phyloP scores from a whole-genome alignment of 1,284 basidiomycete species.

The Ganoderma sinense region DNA sequence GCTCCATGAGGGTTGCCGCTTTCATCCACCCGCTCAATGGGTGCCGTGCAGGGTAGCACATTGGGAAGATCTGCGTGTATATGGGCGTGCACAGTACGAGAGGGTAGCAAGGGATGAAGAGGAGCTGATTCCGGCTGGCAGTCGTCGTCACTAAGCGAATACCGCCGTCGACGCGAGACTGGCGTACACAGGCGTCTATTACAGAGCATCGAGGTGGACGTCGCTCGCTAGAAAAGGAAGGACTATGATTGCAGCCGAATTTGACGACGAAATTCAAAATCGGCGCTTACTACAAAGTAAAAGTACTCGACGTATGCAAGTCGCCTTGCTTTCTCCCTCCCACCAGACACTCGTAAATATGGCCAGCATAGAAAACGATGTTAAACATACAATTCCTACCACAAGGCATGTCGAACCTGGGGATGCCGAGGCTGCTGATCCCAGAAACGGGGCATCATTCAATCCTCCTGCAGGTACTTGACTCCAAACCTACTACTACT shows the following conservation, averaged over 20 bases:
- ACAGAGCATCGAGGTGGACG: not conserved
- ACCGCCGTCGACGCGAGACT: too few relatives aligned
- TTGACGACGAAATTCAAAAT: slow-evolving; percentile 31
- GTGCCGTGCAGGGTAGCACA: too few relatives aligned
- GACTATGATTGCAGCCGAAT: slow-evolving; percentile 16
- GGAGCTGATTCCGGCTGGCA: not conserved
- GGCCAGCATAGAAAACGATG: not conserved
- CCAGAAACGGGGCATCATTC: not conserved
- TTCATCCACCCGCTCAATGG: not conserved
- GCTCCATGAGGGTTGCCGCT: slow-evolving; percentile 5
- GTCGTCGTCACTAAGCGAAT: not conserved
- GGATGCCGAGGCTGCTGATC: not conserved
- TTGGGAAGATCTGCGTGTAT: not conserved
- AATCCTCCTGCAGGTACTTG: slow-evolving; percentile 17
- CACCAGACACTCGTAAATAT: not conserved
- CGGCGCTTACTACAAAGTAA: slow-evolving; percentile 20
- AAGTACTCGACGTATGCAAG: not conserved
- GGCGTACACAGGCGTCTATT: not conserved
- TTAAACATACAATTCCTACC: not conserved
- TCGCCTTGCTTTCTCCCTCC: not conserved
- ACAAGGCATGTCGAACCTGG: not conserved
- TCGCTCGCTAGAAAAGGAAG: slow-evolving; percentile 1
- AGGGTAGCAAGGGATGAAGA: not conserved
- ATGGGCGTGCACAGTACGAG: not conserved
- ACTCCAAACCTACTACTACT: not conserved